Evolutionary conservation across 1,284 basidiomycete genomes (phyloP).

Genomic region (Vanrija sp.): DNA sequence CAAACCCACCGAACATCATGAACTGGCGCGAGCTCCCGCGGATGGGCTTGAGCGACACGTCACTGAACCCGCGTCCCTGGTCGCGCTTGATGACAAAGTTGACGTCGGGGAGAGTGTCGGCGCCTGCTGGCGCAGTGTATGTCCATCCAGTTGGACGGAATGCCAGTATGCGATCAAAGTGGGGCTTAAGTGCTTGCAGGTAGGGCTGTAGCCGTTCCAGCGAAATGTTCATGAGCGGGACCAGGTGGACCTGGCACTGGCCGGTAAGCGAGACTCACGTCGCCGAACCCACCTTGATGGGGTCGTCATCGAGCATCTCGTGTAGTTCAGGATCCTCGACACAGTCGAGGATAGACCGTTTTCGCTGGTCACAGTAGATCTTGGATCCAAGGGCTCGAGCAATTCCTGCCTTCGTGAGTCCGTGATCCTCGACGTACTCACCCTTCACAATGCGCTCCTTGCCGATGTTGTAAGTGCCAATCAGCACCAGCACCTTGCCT

Average conservation of each 20-base stretch:
- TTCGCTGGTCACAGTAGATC: constrained; percentile 83
- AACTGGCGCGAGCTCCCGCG: constrained; percentile 65
- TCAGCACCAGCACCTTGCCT: constrained; percentile 62
- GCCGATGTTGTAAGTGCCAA: constrained; percentile 95
- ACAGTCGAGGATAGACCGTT: constrained; percentile 72
- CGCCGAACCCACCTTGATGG: constrained; percentile 52
- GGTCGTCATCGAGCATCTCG: constrained; percentile 70
- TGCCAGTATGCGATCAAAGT: constrained; percentile 70
- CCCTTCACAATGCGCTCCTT: constrained; percentile 97
- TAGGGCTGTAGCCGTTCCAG: constrained; percentile 76
- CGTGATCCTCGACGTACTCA: constrained; percentile 28
- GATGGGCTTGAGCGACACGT: constrained; percentile 64
- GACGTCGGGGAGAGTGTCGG: constrained; percentile 61
- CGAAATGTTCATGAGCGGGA: constrained; percentile 73
- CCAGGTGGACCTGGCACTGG: constrained; percentile 74
- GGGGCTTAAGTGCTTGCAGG: constrained; percentile 67
- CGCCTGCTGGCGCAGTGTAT: constrained; percentile 67
- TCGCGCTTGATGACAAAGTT: constrained; percentile 63
- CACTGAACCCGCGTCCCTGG: constrained; percentile 64
- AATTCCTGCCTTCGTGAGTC: constrained; percentile 57
- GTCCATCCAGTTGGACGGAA: constrained; percentile 96
- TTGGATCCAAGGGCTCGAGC: constrained; percentile 77
- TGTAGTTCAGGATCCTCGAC: constrained; percentile 79
- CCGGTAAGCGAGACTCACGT: not conserved
- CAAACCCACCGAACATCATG: constrained; percentile 63